Conservation (phyloP, 2,329 filamentous ascomycete genomes). For the Trichophyton verrucosum region DNA sequence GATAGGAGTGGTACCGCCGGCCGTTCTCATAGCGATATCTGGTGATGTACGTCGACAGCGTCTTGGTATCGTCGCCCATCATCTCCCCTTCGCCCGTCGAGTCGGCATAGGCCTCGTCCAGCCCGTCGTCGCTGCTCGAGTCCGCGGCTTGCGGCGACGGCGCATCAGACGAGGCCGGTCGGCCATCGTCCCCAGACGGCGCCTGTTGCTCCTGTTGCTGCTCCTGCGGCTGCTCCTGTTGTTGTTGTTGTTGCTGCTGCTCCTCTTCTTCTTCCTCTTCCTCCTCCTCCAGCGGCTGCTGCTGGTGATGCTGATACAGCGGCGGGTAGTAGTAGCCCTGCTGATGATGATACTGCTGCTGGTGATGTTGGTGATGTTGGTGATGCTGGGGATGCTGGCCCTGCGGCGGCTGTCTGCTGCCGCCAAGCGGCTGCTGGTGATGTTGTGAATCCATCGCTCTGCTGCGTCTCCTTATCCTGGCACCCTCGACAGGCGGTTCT, state of each 20-base stretch:
- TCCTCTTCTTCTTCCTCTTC: too few species aligned
- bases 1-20: constrained; percentile 6
- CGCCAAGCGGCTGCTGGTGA: neutral
- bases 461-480: neutral
- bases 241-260: too few species aligned
- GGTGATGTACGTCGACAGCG: constrained; percentile 5
- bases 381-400: neutral
- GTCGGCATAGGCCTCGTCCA: constrained; percentile 1
- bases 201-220: too few species aligned
- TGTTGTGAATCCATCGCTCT: neutral
- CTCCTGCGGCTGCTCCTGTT: too few species aligned
- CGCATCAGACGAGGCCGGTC: neutral
- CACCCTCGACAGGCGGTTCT: neutral
- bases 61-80: constrained; percentile 6
- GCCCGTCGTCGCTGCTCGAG: neutral
- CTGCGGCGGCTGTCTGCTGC: neutral
- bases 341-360: too few species aligned
- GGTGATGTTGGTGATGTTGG: neutral
- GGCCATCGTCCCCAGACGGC: neutral
- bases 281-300: too few species aligned
- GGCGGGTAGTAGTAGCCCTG: too few species aligned
- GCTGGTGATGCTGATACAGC: too few species aligned
- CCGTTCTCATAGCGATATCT: constrained; percentile 9
- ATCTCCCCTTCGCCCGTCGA: neutral
- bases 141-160: neutral